Percentiles rank a stretch among this genome's conserved stretches.
Evolutionary conservation across 2,329 filamentous ascomycete genomes (phyloP).

Genomic region (Verticillium longisporum): DNA sequence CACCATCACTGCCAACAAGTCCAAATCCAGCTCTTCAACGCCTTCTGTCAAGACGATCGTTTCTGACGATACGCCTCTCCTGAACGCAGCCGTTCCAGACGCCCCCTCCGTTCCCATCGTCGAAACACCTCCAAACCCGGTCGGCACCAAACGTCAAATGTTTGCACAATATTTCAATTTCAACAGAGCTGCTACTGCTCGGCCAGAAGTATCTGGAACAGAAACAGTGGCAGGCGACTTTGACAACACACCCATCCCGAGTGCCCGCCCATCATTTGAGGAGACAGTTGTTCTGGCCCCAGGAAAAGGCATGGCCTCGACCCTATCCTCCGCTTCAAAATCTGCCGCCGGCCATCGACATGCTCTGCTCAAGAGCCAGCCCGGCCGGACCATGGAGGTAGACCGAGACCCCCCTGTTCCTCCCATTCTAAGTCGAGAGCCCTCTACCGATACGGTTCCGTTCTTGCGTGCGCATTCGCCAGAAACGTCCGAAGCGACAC

Average conservation of each 20-base stretch:
- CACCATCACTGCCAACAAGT: neutral
- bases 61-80: neutral
- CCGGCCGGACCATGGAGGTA: conserved; percentile 10
- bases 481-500: neutral
- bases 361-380: conserved; percentile 16
- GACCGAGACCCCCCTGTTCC: conserved; percentile 14
- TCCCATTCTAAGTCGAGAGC: conserved; percentile 10
- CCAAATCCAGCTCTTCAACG: neutral
- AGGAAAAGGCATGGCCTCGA: neutral
- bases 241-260: conserved; percentile 24
- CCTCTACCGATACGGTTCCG: neutral
- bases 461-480: neutral
- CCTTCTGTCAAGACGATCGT: neutral
- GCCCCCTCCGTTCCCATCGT: neutral
- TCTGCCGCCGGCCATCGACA: conserved; percentile 10
- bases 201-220: neutral
- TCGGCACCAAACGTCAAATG: conserved; percentile 2
- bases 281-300: conserved; percentile 9
- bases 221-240: conserved; percentile 15
- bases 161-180: conserved; percentile 7
- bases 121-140: neutral
- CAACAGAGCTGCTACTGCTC: neutral
- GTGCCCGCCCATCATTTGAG: conserved; percentile 19
- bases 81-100: neutral
- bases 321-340: conserved; percentile 5